Percentiles rank a stretch among this genome's conserved stretches.
Conservation (phyloP, 1,139 yeast genomes). For the Eremothecium gossypii region DNA sequence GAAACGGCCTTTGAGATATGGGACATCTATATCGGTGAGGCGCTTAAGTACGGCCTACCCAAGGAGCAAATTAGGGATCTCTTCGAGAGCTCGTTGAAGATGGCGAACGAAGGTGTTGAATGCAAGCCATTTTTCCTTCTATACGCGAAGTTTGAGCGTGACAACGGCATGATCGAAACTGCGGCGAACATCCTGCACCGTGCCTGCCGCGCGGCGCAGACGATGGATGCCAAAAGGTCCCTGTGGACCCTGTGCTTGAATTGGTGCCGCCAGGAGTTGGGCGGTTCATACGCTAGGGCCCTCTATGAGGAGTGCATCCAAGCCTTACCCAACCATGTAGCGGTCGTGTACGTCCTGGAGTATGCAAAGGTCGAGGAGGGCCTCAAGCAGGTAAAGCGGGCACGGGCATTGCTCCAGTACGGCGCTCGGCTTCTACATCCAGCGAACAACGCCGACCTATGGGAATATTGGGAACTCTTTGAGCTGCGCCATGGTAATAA, state of each 20-base stretch:
- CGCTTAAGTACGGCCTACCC: conserved; percentile 34
- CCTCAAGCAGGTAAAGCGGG: conserved; percentile 35
- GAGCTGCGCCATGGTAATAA: conserved; percentile 68
- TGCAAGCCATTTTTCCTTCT: conserved; percentile 42
- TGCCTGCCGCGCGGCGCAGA: conserved; percentile 27
- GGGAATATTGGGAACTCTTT: conserved; percentile 66
- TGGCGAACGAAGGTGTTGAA: conserved; percentile 40
- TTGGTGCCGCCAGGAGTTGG: conserved; percentile 13
- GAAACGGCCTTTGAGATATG: conserved; percentile 64
- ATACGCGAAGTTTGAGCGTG: conserved; percentile 57
- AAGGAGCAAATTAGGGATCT: conserved; percentile 60
- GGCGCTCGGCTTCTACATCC: conserved; percentile 43
- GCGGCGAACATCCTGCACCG: conserved; percentile 37
- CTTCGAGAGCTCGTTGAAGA: conserved; percentile 53
- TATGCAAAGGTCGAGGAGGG: conserved; percentile 27
- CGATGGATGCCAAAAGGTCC: conserved; percentile 11
- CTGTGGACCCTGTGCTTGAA: conserved; percentile 21
- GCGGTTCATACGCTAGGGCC: conserved; percentile 13
- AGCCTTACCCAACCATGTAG: conserved; percentile 19
- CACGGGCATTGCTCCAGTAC: conserved; percentile 47
- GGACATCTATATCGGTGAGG: conserved; percentile 55
- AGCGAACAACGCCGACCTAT: conserved; percentile 31
- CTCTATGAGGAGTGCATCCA: conserved; percentile 23
- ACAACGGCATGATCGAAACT: conserved; percentile 37
- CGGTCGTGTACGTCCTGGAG: conserved; percentile 15